Base-by-base conservation (phyloP, 2,329 filamentous ascomycete genomes). In the Lachnellula cervina region DNA sequence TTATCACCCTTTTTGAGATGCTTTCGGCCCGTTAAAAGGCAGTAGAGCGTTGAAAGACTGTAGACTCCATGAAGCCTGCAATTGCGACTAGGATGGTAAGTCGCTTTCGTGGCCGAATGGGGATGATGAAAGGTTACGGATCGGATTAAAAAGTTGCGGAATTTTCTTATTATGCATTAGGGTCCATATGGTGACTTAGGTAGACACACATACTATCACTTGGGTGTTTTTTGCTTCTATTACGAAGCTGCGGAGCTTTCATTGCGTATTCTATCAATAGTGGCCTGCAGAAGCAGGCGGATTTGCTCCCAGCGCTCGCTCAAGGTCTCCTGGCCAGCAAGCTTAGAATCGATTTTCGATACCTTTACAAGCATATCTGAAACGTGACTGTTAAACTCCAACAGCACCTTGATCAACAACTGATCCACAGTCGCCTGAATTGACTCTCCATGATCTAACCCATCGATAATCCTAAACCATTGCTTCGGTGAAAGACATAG, bases 391-490 rank as follows among this genome's bases (percentile, higher is more conserved):
- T 51, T 42, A 38, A 42, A 51, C 37, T 21, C 14, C 21, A 13
- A 17, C 14, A 49, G 16, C 46, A 52, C 11, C 38, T n/a, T 46
- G 17, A 17, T 11, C 16, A 49, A 21, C 6, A 53, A 21, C 32
- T 49, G 42, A 44, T 46, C 28, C 37, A 53, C 46, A 56, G 19
- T 49, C 32, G 43, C 28, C 37, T 38, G 19, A 35, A 21, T 35
- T 23, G 28, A 19, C 17, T 17, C 32, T 11, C 40, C 47, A 37
- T 48, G 43, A 21, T 40, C 32, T 28, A 76, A 23, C 13, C 56
- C 25, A 58, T 78, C 68, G 2, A 76, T 76, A 28, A 65, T 64
- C 7, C 34, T 61, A 60, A 77, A 72, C 53, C 77, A 74, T 13
- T 59, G 66, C 58, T 74, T 62, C 1, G 68, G 50, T 0, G 70